phyloP scores from a whole-genome alignment of 1,139 yeast species.

The Saccharomyces hybrid region DNA sequence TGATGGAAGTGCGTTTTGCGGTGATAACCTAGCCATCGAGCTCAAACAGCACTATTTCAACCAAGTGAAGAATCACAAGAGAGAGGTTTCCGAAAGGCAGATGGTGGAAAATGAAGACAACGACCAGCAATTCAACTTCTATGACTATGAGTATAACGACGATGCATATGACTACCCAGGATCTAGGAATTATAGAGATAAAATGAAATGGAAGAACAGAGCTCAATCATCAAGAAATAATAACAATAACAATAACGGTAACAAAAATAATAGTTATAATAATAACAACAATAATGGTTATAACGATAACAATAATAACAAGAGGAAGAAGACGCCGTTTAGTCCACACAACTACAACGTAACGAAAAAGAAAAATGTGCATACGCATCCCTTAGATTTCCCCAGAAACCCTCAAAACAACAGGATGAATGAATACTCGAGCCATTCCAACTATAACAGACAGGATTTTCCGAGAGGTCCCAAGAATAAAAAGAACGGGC shows the following conservation, averaged over 20 bases:
- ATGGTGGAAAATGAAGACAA: conserved; percentile 3
- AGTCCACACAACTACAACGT: conserved; percentile 13
- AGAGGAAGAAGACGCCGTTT: conserved; percentile 14
- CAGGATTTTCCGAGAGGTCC: background rate
- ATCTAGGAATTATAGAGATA: conserved; percentile 5
- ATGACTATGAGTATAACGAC: conserved; percentile 6
- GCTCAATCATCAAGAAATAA: conserved; percentile 7
- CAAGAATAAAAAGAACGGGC: background rate
- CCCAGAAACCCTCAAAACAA: conserved; percentile 1
- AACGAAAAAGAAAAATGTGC: conserved; percentile 11
- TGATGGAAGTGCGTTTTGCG: conserved; percentile 71
- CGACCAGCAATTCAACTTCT: conserved; percentile 17
- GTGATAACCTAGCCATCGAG: conserved; percentile 56
- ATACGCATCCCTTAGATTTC: conserved; percentile 1
- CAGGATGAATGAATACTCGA: background rate
- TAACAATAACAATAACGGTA: conserved; percentile 4
- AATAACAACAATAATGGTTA: conserved; percentile 4
- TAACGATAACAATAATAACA: conserved; percentile 7
- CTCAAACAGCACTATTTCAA: conserved; percentile 20
- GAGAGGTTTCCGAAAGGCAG: conserved; percentile 11
- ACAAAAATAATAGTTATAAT: conserved; percentile 7
- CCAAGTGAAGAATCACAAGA: conserved; percentile 43
- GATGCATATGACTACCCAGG: conserved; percentile 4
- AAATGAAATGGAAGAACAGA: conserved; percentile 8
- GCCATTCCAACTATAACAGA: background rate